Evolutionary conservation across 192 early-diverging fungal species (phyloP).

Genomic region (Bifiguratus adelaidae): DNA sequence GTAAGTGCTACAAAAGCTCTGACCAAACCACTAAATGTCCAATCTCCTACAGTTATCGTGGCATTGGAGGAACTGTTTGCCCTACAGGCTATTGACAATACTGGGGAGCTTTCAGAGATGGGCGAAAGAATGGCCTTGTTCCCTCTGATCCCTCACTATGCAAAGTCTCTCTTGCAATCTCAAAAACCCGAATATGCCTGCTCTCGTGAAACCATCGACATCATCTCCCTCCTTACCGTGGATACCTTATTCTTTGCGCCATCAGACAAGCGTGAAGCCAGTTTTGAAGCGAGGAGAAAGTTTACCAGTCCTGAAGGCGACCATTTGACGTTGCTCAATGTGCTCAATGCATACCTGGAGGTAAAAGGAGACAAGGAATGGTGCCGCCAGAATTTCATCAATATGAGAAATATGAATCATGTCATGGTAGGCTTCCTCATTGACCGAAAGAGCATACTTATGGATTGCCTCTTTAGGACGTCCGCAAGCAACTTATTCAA

Average conservation of each 20-base stretch:
- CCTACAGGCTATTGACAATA: constrained; percentile 76
- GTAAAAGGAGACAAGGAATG: constrained; percentile 75
- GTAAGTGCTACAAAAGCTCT: constrained; percentile 17
- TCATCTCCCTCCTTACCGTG: constrained; percentile 86
- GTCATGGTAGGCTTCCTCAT: constrained; percentile 42
- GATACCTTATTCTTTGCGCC: constrained; percentile 87
- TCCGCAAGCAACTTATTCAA: constrained; percentile 73
- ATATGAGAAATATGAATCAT: constrained; percentile 73
- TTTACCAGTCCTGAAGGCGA: constrained; percentile 87
- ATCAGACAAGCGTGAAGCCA: constrained; percentile 79
- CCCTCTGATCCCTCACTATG: constrained; percentile 81
- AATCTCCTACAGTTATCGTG: constrained; percentile 39
- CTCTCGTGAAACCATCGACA: constrained; percentile 78
- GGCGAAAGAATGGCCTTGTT: constrained; percentile 83
- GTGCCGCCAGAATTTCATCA: constrained; percentile 92
- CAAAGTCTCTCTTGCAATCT: constrained; percentile 87
- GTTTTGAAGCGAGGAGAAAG: constrained; percentile 62
- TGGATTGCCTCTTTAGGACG: constrained; percentile 39
- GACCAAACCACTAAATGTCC: too few species aligned
- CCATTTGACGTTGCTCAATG: constrained; percentile 86
- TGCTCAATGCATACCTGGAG: constrained; percentile 62
- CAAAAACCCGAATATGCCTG: constrained; percentile 45
- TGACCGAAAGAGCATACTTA: background rate
- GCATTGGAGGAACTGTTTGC: constrained; percentile 87
- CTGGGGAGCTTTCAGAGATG: constrained; percentile 64